Conservation (phyloP, 116 monocot genomes). For the Posidonia oceanica region DNA sequence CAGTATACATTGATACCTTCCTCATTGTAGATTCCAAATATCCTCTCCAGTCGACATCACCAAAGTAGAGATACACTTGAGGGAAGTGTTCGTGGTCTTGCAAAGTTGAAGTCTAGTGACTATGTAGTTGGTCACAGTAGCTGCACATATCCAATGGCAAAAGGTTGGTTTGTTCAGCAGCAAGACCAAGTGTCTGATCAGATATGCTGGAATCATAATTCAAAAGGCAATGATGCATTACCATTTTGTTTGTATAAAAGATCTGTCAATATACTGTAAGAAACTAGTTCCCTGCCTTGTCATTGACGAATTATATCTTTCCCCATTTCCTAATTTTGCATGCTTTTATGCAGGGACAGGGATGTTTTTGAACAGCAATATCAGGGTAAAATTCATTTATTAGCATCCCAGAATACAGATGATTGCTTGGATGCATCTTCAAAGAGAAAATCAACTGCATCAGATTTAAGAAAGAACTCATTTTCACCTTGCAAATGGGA, state of each 20-base stretch:
- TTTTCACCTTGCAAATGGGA: conserved; percentile 48
- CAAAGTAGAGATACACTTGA: conserved; percentile 9
- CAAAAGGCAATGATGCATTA: conserved; percentile 12
- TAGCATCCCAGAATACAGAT: conserved; percentile 5
- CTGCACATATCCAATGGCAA: conserved; percentile 42
- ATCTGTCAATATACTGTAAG: conserved; percentile 27
- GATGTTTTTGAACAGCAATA: neutral
- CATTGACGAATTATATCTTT: neutral
- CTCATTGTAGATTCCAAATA: conserved; percentile 36
- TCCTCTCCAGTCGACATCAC: conserved; percentile 13
- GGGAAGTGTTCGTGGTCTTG: conserved; percentile 5
- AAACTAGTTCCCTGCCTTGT: neutral
- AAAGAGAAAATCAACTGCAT: conserved; percentile 26
- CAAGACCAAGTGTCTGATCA: conserved; percentile 17
- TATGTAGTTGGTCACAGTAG: conserved; percentile 24
- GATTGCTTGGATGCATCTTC: conserved; percentile 48
- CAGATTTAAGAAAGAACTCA: conserved; percentile 18
- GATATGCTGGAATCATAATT: conserved; percentile 45
- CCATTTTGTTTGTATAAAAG: conserved; percentile 41
- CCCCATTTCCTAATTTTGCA: neutral
- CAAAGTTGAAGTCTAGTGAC: conserved; percentile 1
- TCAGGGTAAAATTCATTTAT: conserved; percentile 32
- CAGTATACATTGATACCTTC: neutral
- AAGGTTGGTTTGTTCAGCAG: conserved; percentile 32
- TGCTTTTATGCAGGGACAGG: neutral